Evolutionary conservation across 2,329 filamentous ascomycete genomes (phyloP), one percentile per base, ranked within the genome.

Genomic region (Lachnellula cervina): DNA sequence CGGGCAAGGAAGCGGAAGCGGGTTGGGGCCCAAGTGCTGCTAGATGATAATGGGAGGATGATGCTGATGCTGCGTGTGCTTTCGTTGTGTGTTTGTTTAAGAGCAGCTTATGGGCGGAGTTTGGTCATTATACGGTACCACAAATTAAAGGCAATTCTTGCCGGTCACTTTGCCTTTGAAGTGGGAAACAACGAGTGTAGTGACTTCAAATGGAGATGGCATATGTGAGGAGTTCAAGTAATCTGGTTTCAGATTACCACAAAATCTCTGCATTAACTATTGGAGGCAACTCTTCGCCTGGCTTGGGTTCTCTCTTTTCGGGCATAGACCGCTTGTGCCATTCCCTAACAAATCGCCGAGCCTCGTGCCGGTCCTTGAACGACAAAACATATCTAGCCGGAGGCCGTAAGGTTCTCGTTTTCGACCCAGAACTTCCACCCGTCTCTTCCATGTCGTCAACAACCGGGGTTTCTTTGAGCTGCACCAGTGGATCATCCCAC

Each of bases 1-100:
- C 63, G 74, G 79, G 67, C 80, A 81, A 64, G 80, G 79, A 62
- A 77, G 78, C 49, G 78, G 78, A 56, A 68, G 52, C 58, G 74
- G 76, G 52, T 61, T 79, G 56, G 80, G 84, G 69, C 79, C 84
- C 69, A 90, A 90, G 75, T 96, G 90, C 78, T 95, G 90, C 72
- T 95, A 84, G 76, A 70, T 58, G 61, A 61, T 59, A 54, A 49
- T 34, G 37, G 34, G 35, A 45, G 57, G 54, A 43, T 47, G 51
- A 50, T 57, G 50, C 54, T 50, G 44, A 50, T 19, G 52, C 35
- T 49, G 47, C 55, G 50, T 54, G 49, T 54, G 52, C 51, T 60
- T 65, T 61, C 34, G 56, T 64, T 66, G 61, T 62, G 56, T 62
- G 57, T 62, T 65, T 56, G 45, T 57, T 59, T 58, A 64, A 63